These are phyloP conservation scores for Mycosphaerella sp. DNA, from an alignment of 2,329 filamentous ascomycete genomes.

Conservation along the genomic window DNA sequence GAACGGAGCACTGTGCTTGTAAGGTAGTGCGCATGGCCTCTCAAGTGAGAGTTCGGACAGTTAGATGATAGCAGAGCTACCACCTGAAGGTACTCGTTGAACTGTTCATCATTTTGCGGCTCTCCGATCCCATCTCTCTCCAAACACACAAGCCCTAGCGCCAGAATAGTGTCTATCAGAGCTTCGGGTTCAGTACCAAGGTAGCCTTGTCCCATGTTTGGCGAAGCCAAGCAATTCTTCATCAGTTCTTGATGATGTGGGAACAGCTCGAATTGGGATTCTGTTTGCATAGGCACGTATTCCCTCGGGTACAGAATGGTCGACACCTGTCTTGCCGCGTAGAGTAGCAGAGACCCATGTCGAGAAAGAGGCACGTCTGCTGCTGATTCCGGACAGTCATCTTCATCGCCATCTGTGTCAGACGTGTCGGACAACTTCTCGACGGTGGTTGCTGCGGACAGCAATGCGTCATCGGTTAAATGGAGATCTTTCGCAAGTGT, in stretches of 20 bases:
- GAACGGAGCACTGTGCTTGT: conserved; percentile 47
- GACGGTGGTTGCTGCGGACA: conserved; percentile 38
- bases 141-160: conserved; percentile 47
- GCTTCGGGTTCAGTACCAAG: conserved; percentile 46
- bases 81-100: conserved; percentile 48
- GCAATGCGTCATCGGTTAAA: conserved; percentile 44
- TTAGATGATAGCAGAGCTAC: conserved; percentile 46
- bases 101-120: conserved; percentile 47
- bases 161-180: conserved; percentile 50
- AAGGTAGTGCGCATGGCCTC: conserved; percentile 46
- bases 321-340: conserved; percentile 48
- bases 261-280: conserved; percentile 43
- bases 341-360: conserved; percentile 50
- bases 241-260: conserved; percentile 49
- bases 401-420: conserved; percentile 41
- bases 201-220: conserved; percentile 32
- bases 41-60: conserved; percentile 42
- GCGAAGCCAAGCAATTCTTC: conserved; percentile 45
- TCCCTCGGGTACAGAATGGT: conserved; percentile 44
- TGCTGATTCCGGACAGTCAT: conserved; percentile 48
- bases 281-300: conserved; percentile 22
- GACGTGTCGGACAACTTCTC: conserved; percentile 36
- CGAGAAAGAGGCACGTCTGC: conserved; percentile 52
- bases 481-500: conserved; percentile 57
- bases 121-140: conserved; percentile 42